Base-by-base conservation (phyloP, 176 grass and related monocot species). In the Carex parvula region DNA sequence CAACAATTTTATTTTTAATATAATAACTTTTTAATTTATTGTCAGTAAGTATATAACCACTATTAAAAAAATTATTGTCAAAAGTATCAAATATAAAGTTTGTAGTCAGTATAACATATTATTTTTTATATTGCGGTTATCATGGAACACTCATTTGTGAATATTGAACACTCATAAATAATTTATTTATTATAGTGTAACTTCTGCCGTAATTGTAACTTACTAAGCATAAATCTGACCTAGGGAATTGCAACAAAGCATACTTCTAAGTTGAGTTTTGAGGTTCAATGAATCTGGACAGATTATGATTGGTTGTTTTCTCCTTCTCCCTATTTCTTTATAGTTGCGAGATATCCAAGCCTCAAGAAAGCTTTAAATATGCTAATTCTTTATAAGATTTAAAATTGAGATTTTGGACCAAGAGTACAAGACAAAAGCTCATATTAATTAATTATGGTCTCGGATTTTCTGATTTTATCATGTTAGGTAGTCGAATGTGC, bases 271-370 rank as follows among this genome's bases (percentile, higher is more conserved):
- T 70, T 70, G 33, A 70, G 9, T 70, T 70, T 70, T n/a, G 16
- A 18, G 33, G 5, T 70, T 70, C 66, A 70, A 70, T 70, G 66
- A 70, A 70, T 39, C 66, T 70, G 66, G 33, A 70, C 66, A 15
- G 66, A 70, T 39, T 70, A 18, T 33, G 33, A 29, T 39, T 70
- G 37, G 30, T 39, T 70, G 66, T 41, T 15, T 39, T 39, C 10
- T 6, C 46, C 9, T 18, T 17, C 29, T 69, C 17, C 57, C 57
- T 69, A 69, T 32, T n/a, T 16, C 6, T 68, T 68, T 68, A 69
- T 41, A 18, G 14, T 69, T 69, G 5, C 6, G 32, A 69, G 32
- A 39, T 39, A 33, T 35, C 15, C 65, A 69, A 69, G 65, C 35
- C 32, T 35, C 16, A 69, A 69, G 17, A 16, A 39, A 39, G 65